Percentiles rank a stretch among this genome's conserved stretches.
Evolutionary conservation across 208 protist genomes (phyloP).

Genomic region (Trypanosoma scelopori): DNA sequence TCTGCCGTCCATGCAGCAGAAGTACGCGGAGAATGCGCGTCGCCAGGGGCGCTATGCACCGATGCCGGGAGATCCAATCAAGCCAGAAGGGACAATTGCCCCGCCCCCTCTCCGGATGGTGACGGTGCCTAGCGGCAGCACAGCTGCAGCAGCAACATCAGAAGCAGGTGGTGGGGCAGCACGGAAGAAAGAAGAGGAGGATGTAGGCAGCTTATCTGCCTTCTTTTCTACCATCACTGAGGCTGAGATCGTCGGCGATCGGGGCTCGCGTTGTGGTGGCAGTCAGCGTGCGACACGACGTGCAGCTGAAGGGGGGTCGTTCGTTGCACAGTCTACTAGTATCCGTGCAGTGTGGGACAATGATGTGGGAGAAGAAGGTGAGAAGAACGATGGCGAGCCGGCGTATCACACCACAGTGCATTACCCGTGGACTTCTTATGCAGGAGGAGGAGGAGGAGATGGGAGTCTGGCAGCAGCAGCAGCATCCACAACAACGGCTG

Average conservation of each 20-base stretch:
- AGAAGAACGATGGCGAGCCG: neutral
- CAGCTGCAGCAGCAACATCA: neutral
- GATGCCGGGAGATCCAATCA: slow-evolving; percentile 61
- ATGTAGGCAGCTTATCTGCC: slow-evolving; percentile 1
- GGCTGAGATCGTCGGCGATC: slow-evolving; percentile 28
- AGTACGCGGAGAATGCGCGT: slow-evolving; percentile 58
- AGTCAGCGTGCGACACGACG: neutral
- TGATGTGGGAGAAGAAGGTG: neutral
- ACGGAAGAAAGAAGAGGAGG: neutral
- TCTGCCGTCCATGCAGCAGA: slow-evolving; percentile 62
- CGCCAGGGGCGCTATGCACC: slow-evolving; percentile 62
- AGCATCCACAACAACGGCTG: slow-evolving; percentile 2
- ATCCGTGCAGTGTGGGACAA: neutral
- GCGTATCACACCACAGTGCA: slow-evolving; percentile 31
- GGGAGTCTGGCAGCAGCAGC: neutral
- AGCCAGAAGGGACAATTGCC: slow-evolving; percentile 52
- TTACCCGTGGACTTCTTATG: slow-evolving; percentile 30
- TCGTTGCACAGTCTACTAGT: neutral
- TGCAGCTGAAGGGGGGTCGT: neutral
- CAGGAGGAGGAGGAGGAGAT: neutral
- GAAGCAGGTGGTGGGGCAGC: neutral
- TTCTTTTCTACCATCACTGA: slow-evolving; percentile 30
- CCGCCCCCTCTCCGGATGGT: slow-evolving; percentile 77
- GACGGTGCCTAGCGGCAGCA: neutral
- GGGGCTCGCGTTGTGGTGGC: neutral